Evolutionary conservation across 257 asterid genomes (phyloP), one percentile per base, ranked within the genome.

Genomic region (Forsythia viridissima): DNA sequence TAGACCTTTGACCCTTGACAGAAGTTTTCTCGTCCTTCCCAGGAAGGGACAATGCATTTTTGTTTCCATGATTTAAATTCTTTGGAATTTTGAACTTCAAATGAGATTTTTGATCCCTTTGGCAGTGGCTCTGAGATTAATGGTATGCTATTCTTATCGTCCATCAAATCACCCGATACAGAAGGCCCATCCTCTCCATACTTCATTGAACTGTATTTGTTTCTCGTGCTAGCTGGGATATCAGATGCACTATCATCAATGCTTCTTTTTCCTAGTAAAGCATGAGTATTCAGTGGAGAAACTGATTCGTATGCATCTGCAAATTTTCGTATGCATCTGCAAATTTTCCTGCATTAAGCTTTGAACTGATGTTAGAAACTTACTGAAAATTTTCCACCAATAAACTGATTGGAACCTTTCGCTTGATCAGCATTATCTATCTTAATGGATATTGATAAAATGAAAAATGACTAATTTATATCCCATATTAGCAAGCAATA

Each of bases 1-100:
- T 96, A 34, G 99, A 93, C 80, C 97, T 87, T 82, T 89, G 99
- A 59, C 99, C 98, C 87, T 97, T 90, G 3, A 89, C 85, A 81
- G 83, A 88, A 73, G 89, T 84, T 67, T 82, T 89, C 83, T 92
- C 97, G 2, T 88, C 90, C 86, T 91, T 91, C 77, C 87, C 90
- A 48, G 87, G 81, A 76, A 90, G 82, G 74, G 89, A 80, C 79
- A 86, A 82, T 0, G 87, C 78, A 81, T 68, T 85, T 77, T 80
- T 92, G 84, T 81, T 88, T 61, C 87, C 96, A 71, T 84, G 82
- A 70, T 80, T 87, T 51, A 92, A 85, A 77, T 84, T 96, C 88
- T 86, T 93, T 76, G 91, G 93, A 73, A 96, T 88, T 83, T 93
- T 93, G 34, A 92, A 89, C 86, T 89, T 93, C 86, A 91, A 85